Conservation (phyloP, 1,284 basidiomycete species). For the Ceratobasidium theobromae region DNA sequence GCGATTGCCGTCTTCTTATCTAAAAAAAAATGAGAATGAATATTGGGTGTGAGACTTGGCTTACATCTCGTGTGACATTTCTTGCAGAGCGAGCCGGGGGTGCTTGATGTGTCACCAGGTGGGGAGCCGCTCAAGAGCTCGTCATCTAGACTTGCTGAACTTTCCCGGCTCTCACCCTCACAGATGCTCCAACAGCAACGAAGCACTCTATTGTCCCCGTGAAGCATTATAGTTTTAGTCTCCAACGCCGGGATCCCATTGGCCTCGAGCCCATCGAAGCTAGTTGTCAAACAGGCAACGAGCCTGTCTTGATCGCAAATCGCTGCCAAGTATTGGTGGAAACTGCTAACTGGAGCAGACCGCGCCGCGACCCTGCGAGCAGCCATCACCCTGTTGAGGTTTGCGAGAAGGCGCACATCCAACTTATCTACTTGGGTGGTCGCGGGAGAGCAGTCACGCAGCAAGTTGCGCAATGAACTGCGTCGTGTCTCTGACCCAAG, state of each 20-base stretch:
- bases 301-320: not conserved
- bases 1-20: not conserved
- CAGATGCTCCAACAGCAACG: not conserved
- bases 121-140: not conserved
- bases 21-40: not conserved
- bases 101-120: not conserved
- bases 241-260: not conserved
- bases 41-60: not conserved
- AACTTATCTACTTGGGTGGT: not conserved
- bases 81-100: too few relatives aligned
- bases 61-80: not conserved
- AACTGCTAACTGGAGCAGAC: not conserved
- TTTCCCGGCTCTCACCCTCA: not conserved
- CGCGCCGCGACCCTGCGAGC: not conserved
- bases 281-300: not conserved
- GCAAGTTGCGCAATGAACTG: not conserved
- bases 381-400: not conserved
- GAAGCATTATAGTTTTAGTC: not conserved
- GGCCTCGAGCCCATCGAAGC: constrained; percentile 5
- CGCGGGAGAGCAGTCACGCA: not conserved
- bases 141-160: not conserved
- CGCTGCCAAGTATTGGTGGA: not conserved
- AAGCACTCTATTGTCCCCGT: not conserved
- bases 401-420: not conserved
- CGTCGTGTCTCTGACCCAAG: not conserved